Evolutionary conservation across 441 rosid genomes (phyloP), one percentile per base, ranked within the genome.

Genomic region (Breynia disticha): DNA sequence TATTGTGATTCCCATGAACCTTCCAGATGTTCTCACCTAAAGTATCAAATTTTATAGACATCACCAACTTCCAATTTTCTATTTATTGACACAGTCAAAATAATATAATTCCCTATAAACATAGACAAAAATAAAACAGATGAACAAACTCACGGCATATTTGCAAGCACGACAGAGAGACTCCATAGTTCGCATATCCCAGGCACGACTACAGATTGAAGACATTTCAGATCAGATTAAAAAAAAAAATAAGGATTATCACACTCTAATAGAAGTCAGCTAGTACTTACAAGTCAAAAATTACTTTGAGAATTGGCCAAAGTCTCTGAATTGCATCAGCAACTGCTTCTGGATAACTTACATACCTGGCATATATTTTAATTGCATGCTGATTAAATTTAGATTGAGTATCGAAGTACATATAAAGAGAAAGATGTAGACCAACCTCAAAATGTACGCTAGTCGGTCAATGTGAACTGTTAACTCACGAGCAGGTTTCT

Each of bases 141-240:
- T 72, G 17, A 54, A 37, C 57, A 66, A 55, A 65, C 99, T 83
- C 78, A 94, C 99, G 67, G 99, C 99, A 65, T 90, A 90, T 82
- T 94, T 94, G 78, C 99, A 94, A 66, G 97, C 97, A 69, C 99
- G 88, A 68, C 97, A 94, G 53, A 94, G 81, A 68, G 99, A 86
- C 68, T 94, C 99, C 99, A 94, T 94, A 11, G 96, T 90, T 69
- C 94, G 80, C 99, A 83, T 82, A 75, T 90, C 99, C 97, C 99
- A 94, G 61, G 99, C 96, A 78, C 97, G 95, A 69, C 99, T 93
- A 64, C 77, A 75, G 44, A 57, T 64, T 61, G 72, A 65, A 66
- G 44, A 47, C 54, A 48, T 21, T 50, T 41, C 13, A 63, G 59
- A 69, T 70, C 38, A 68, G 61, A 48, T 18, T 45, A 59, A 50